Evolutionary conservation across 345 rosid species (phyloP), one percentile per base, ranked within the genome.

Genomic region (Cardiospermum halicacabum): DNA sequence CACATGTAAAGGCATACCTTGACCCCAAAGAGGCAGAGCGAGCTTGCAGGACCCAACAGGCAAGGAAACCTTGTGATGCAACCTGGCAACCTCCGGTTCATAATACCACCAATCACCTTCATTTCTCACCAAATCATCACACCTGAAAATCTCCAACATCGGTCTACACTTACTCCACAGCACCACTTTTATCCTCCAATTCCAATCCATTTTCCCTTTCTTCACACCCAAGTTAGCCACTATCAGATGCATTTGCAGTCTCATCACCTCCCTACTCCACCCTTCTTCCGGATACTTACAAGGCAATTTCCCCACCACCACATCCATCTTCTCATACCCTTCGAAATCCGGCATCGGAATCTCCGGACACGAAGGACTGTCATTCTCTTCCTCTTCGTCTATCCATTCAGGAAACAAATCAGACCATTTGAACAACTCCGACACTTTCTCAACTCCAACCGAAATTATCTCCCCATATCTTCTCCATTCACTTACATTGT

Each of bases 321-420:
- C 13, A 86, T 94, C 97, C 76, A 91, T 13, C 18, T 37, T 73
- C 26, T 71, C 84, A 21, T 80, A 72, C 6, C 18, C 65, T 16
- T 59, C 68, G 32, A 80, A 80, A 63, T 85, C 82, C 0, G 97
- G 96, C 96, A 89, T 91, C 3, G 99, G 95, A 53, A 94, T 77
- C 69, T 91, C 93, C 0, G 97, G 97, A 63, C 97, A 94, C 11
- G 78, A 39, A 0, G 89, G 80, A 16, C 76, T 85, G 3, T 87
- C 89, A 0, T 64, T 74, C 13, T 89, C 91, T 76, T 94, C 99
- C 63, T 94, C 97, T 80, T 94, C 97, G 13, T 94, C 96, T 34
- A 94, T 94, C 99, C 97, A 94, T 68, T 94, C 97, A 0, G 97
- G 99, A 69, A 91, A 94, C 62, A 94, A 66, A 62, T 89, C 83